Evolutionary conservation across 371 early-diverging fungal species (phyloP), one percentile per base, ranked within the genome.

Genomic region (Haplosporangium sp.): DNA sequence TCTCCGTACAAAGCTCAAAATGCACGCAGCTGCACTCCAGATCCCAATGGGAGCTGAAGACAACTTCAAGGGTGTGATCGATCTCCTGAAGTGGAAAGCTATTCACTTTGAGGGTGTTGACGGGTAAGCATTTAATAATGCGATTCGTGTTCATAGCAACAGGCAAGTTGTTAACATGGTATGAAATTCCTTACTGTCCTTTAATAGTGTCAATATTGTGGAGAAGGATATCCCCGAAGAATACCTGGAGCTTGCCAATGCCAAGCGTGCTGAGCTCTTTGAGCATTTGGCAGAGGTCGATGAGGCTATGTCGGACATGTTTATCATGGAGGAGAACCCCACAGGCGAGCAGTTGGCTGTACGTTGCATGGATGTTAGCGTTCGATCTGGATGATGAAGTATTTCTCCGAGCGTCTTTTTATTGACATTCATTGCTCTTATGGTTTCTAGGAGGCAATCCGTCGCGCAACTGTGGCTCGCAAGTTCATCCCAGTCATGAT

Each of bases 21-120:
- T 97, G 67, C 89, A 90, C 59, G 96, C 96, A 50, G 97, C 96
- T n/a, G 93, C 95, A 38, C 80, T 97, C 55, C 98, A 97, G 82
- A 90, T 97, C 52, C 98, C 98, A 16, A 98, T 98, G 72, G 98
- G 97, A 47, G 85, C 90, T 41, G 98, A 98, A 77, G 92, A 91
- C 62, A 89, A 91, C 55, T 94, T 96, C 70, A 80, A 85, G 64
- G 99, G 99, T 58, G 95, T 98, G n/a, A 94, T 99, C 12, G 98
- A 99, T 83, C 75, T 99, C 58, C 85, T 98, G 45, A 81, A 86
- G 38, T 91, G 92, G 93, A 91, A 91, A 81, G 97, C 98, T 16
- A 84, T 91, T 71, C 93, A 93, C 84, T 95, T 97, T 80, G 92
- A 95, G 70, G 99, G 99, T 37, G 82, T 82, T 12, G 90, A 92